Evolutionary conservation across 257 asterid genomes (phyloP), one percentile per base, ranked within the genome.

Genomic region (Solanum chilense): DNA sequence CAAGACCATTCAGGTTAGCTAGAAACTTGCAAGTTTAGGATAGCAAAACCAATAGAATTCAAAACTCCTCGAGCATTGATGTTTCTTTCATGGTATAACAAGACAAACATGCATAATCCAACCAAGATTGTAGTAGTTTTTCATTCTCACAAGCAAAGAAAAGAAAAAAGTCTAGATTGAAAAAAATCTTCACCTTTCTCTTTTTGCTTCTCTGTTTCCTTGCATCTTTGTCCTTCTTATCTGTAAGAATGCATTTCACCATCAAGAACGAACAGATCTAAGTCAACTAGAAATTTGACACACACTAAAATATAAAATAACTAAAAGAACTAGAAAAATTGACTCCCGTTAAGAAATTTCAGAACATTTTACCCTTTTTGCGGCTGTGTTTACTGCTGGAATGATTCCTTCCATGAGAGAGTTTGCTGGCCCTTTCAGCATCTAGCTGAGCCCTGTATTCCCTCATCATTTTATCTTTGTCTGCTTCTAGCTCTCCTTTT

Each of bases 401-500:
- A 93, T 94, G 98, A 89, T 96, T 95, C 90, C 95, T 94, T 86
- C 98, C 98, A 21, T 93, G 96, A 77, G 98, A 88, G 83, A 96
- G 99, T 85, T 96, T 96, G 58, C 87, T 88, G 10, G 98, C 93
- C 92, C 98, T 92, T 92, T 96, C 95, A 87, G 99, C 99, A 92
- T 97, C 99, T 86, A 97, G 91, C 91, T 97, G 99, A 87, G 99
- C 99, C 89, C 99, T 93, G 82, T 97, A 97, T 87, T 97, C 99
- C 90, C 92, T 92, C 99, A 97, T 97, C 99, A 96, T 97, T 91
- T 89, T 94, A 89, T 97, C 99, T 91, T 95, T 97, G 93, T 97
- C 99, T 35, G 99, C 99, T 92, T 97, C 99, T 92, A 97, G 90
- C 92, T 96, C 99, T 71, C 99, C 99, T 90, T 92, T 97, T 92